Conservation (phyloP, 176 grass and related monocot genomes). For the Cymbopogon citratus region DNA sequence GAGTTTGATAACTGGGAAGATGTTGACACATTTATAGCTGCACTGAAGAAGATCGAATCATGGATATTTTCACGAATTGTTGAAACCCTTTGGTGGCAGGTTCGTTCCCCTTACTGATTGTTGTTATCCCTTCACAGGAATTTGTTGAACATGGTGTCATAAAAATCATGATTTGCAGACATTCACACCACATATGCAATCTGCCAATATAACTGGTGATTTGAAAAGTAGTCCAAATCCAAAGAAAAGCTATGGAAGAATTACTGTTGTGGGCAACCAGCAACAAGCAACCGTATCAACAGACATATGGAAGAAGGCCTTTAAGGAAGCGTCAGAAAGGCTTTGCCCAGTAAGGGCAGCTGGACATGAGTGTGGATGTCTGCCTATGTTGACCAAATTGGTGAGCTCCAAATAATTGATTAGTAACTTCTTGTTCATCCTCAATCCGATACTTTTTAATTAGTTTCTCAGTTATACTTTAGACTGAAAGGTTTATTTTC, state of each 20-base stretch:
- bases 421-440: not conserved
- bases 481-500: not conserved
- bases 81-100: conserved; percentile 99
- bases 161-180: conserved; percentile 43
- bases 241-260: conserved; percentile 63
- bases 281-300: conserved; percentile 67
- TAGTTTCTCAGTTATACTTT: not conserved
- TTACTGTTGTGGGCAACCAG: conserved; percentile 47
- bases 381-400: conserved; percentile 68
- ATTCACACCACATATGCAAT: conserved; percentile 91
- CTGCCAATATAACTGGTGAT: conserved; percentile 37
- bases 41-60: conserved; percentile 82
- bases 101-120: conserved; percentile 21
- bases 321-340: conserved; percentile 78
- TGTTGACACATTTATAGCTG: conserved; percentile 69
- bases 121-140: not conserved
- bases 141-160: not conserved
- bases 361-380: conserved; percentile 92
- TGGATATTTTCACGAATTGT: conserved; percentile 91
- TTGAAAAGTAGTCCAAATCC: conserved; percentile 32
- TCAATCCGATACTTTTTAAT: not conserved
- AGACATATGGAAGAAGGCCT: conserved; percentile 94
- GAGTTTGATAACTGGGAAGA: conserved; percentile 90
- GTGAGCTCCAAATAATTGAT: conserved; percentile 41
- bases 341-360: conserved; percentile 76